Conservation (phyloP, 2,329 filamentous ascomycete genomes). For the Colletotrichum zoysiae region DNA sequence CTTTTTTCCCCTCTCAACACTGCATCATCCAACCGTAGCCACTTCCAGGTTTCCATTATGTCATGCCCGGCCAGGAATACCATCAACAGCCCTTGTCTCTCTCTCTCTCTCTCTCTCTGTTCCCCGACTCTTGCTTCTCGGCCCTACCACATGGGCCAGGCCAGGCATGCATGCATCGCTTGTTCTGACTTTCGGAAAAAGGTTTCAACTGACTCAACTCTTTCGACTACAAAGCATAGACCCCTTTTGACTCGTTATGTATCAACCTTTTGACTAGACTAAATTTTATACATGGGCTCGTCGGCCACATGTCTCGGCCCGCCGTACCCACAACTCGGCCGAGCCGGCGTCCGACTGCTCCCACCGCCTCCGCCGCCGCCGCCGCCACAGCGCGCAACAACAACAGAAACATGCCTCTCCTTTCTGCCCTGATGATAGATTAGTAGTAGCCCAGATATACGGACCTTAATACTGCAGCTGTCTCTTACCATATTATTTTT, state of each 20-base stretch:
- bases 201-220: not conserved
- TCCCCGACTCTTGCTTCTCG: conserved; percentile 20
- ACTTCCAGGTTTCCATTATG: conserved; percentile 31
- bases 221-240: not conserved
- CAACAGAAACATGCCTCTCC: not conserved
- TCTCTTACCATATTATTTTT: no score
- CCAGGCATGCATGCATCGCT: not conserved
- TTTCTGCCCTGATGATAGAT: no score
- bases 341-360: not conserved
- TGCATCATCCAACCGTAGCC: conserved; percentile 16
- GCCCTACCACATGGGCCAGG: not conserved
- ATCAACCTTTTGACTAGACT: no score
- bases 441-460: no score
- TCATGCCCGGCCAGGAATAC: conserved; percentile 9
- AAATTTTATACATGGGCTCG: no score
- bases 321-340: conserved; percentile 2
- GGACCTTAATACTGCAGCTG: no score
- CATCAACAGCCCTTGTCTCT: conserved; percentile 1
- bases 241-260: no score
- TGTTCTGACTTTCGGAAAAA: not conserved
- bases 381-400: not conserved
- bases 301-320: not conserved
- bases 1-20: not conserved
- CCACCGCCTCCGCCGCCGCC: not conserved
- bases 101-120: conserved; percentile 10